Percentiles rank a stretch among this genome's conserved stretches.
These are phyloP conservation scores for Dothidotthia symphoricarpi DNA, from an alignment of 2,329 filamentous ascomycete genomes.

Conservation along the genomic window DNA sequence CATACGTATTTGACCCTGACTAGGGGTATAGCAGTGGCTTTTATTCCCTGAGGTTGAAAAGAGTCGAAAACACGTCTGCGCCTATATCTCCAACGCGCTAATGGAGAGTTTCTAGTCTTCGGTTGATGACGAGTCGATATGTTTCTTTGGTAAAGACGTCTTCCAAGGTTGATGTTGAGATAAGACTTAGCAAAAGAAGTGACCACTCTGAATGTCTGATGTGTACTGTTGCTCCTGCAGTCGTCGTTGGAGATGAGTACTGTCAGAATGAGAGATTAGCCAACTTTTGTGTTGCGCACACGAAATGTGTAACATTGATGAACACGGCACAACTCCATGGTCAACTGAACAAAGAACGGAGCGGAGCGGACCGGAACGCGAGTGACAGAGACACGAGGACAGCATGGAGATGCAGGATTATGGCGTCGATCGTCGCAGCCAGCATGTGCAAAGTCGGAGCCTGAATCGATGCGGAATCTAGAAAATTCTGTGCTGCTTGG, in stretches of 20 bases:
- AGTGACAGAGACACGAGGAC: conserved; percentile 7
- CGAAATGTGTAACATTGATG: too few relatives aligned
- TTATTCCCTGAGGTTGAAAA: not conserved
- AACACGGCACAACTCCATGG: not conserved
- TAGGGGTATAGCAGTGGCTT: conserved; percentile 5
- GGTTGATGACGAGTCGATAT: too few relatives aligned
- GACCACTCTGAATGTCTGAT: too few relatives aligned
- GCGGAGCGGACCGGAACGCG: conserved; percentile 14
- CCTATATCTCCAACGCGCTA: too few relatives aligned
- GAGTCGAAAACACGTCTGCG: too few relatives aligned
- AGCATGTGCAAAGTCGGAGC: conserved; percentile 7
- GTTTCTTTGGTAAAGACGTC: too few relatives aligned
- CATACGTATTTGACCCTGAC: conserved; percentile 5
- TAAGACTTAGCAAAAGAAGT: too few relatives aligned
- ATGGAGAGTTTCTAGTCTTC: too few relatives aligned
- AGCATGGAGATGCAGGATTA: conserved; percentile 3
- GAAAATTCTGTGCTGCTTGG: conserved; percentile 1
- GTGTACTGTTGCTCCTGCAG: too few relatives aligned
- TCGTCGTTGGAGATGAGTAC: too few relatives aligned
- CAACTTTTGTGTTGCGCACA: not conserved
- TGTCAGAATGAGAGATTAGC: not conserved
- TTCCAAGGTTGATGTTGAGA: too few relatives aligned
- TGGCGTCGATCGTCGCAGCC: conserved; percentile 10
- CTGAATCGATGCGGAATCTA: conserved; percentile 9
- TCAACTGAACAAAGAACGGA: conserved; percentile 1